These are phyloP conservation scores for Ligustrum vulgare DNA, from an alignment of 257 asterid species.

Conservation along the genomic window DNA sequence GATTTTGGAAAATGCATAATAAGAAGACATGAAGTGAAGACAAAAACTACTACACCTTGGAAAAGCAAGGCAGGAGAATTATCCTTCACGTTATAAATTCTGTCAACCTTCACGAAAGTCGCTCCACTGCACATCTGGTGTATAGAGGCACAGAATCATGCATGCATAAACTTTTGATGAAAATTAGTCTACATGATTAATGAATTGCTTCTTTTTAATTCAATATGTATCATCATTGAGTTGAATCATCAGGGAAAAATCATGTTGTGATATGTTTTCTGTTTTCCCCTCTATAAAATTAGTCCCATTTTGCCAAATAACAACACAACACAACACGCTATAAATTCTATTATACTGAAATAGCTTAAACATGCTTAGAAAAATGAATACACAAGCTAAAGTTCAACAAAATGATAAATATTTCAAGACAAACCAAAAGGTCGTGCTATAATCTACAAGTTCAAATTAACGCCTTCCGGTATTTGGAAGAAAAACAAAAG, in stretches of 20 bases:
- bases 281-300: background rate
- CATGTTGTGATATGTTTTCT: background rate
- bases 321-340: background rate
- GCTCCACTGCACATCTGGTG: constrained; percentile 68
- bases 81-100: constrained; percentile 61
- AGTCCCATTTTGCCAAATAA: background rate
- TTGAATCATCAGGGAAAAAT: background rate
- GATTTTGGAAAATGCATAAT: constrained; percentile 15
- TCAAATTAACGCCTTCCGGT: background rate
- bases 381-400: background rate
- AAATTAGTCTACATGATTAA: background rate
- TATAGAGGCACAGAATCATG: constrained; percentile 18
- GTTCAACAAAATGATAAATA: background rate
- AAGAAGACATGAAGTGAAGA: constrained; percentile 19
- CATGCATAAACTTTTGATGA: background rate
- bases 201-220: background rate
- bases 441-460: background rate
- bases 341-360: background rate
- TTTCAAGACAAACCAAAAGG: background rate
- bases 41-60: constrained; percentile 54
- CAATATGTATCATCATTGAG: background rate
- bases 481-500: constrained; percentile 10
- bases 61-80: constrained; percentile 87
- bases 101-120: constrained; percentile 81
- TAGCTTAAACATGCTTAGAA: background rate